Evolutionary conservation across 345 rosid species (phyloP), one percentile per base, ranked within the genome.

Genomic region (Aquilaria sinensis): DNA sequence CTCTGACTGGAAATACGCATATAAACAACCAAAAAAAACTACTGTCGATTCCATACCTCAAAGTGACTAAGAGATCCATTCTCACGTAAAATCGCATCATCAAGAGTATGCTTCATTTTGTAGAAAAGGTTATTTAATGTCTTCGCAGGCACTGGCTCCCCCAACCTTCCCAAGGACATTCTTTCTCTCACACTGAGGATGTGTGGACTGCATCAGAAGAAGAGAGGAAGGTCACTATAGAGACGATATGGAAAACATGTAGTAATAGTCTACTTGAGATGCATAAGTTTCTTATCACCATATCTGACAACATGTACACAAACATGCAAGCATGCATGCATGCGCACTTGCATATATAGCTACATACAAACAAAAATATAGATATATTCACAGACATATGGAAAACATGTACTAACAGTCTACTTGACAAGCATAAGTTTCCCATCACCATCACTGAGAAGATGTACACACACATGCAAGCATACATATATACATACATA

Each of bases 1-100:
- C 43, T 37, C 43, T 37, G 2, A 37, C 43, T 37, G 43, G 7
- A 37, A 37, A 37, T 37, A 5, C 5, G 5, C 8, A 3, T 3
- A 5, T 37, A 37, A 9, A 12, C 7, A 65, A 3, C 30, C 11
- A n/a, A 64, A 13, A 4, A 12, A 31, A 2, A 31, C 16, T 46
- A 3, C 12, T 10, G 10, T n/a, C 30, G 30, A 56, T 16, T 16
- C 13, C n/a, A 65, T 67, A 90, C 97, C 96, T 90, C 97, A 66
- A 94, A 94, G 82, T 94, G 99, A 77, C 87, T 83, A 70, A 94
- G 74, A 46, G 70, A 58, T 51, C 90, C 91, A 72, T 79, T 76
- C 65, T 94, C 97, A 10, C 62, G 62, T 14, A 63, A 64, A 32
- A 90, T 60, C 8, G 95, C 83, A 68, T 83, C 81, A 1, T 88